Base-by-base conservation (phyloP, 2,329 filamentous ascomycete species). In the Didymella keratinophila region DNA sequence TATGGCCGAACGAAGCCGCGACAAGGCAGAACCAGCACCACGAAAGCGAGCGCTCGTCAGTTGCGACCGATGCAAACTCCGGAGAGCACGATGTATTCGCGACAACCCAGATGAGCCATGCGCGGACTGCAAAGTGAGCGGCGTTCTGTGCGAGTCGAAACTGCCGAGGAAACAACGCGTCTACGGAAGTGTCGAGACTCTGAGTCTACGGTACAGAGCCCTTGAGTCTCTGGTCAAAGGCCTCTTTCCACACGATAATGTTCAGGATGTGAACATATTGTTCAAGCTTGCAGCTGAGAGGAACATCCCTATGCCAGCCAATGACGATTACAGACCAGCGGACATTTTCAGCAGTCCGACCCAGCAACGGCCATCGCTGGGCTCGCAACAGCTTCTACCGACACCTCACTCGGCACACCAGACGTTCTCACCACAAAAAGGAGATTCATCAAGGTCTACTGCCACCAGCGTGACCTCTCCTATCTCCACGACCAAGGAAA, bases 171-270 rank as follows among this genome's bases (percentile, higher is more conserved):
- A 81, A 61, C 78, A 79, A 37, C 69, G 79, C 32, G 78, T 81
- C 11, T 81, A 81, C 53, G 79, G 79, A 16, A 80, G 79, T 56
- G 76, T 80, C 7, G 79, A 81, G 59, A 79, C 78, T n/a, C 67
- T 81, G 42, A 80, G 78, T 46, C 68, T 78, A 28, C 71, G 79
- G 27, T 81, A 79, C 58, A 71, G 79, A 42, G 78, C 79, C 2
- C 70, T 81, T 11, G 78, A 81, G 61, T 72, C 78, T 16, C 46
- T 81, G 42, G 72, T 80, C 41, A 76, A 78, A 48, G 78, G 78
- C 0, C 55, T 81, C 1, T 80, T 79, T 45, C 78, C 79, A 3
- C 61, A 78, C 16, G 68, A 77, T 34, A 76, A 79, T 53, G 70
- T 75, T 2, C 74, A 73, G 20, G 73, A 77, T 52, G 72, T 77